Evolutionary conservation across 176 grass and related monocot species (phyloP), one percentile per base, ranked within the genome.

Genomic region (Aechmea fasciata): DNA sequence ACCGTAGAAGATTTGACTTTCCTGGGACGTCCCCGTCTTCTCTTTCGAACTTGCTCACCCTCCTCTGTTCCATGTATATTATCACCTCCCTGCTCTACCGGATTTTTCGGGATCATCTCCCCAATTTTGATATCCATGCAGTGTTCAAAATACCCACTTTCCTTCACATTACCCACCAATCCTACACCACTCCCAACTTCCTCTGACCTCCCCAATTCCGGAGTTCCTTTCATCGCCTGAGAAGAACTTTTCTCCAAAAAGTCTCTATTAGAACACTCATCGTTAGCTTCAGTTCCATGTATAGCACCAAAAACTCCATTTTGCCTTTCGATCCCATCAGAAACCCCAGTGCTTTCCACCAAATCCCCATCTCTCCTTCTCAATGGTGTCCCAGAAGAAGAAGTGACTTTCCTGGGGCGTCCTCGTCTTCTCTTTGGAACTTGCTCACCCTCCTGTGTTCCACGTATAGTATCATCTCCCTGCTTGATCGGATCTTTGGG

Each of bases 321-420:
- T 69, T 59, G 65, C 52, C 15, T 69, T 33, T 24, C 11, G 11
- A 11, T 17, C 72, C 13, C 20, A n/a, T 17, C 24, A 57, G 8
- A 59, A 10, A 48, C 50, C 11, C 23, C 13, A 28, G 62, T 49
- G 12, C 47, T 66, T 23, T 22, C 24, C 25, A n/a, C 73, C 49
- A 47, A 66, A 65, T 28, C 54, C n/a, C 10, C 15, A 63, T 6
- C 53, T 25, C 94, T 99, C 54, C 94, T 79, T 23, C 94, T 83
- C 67, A 90, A 69, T 57, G 74, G 74, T 12, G 47, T 49, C 26
- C 47, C 65, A 12, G 28, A 33, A 15, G 13, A 2, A 26, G 47
- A 33, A 13, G 50, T 66, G 14, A 41, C 13, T 66, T 75, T 75
- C 33, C 49, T 53, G 51, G 50, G 51, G 49, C 25, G 49, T 11